Conservation (phyloP, 139 green algal species). For the Deuterostichococcus epilithicus region DNA sequence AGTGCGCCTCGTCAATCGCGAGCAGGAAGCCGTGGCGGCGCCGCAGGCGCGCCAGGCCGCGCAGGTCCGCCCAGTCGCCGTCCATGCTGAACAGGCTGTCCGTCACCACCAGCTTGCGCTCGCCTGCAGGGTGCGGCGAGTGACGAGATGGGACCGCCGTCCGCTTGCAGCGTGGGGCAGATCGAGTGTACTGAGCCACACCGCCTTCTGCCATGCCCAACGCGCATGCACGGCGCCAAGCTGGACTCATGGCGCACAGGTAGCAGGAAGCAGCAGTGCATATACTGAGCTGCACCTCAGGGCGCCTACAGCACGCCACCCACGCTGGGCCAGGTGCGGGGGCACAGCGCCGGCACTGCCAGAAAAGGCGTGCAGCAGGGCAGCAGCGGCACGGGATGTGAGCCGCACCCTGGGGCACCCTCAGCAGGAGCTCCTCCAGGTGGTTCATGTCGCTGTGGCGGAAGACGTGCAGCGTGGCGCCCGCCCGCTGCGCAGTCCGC, state of each 20-base stretch:
- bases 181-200: background rate
- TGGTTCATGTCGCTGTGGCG: constrained; percentile 87
- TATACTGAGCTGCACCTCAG: too few relatives aligned
- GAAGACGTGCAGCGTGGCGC: constrained; percentile 65
- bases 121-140: constrained; percentile 2
- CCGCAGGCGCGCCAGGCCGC: constrained; percentile 60
- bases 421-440: constrained; percentile 62
- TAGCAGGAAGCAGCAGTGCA: too few relatives aligned
- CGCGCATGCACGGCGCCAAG: too few relatives aligned
- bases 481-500: constrained; percentile 46
- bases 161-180: background rate
- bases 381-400: too few relatives aligned
- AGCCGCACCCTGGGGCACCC: background rate
- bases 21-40: constrained; percentile 78
- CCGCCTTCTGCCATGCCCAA: too few relatives aligned
- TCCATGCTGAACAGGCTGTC: constrained; percentile 96
- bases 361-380: too few relatives aligned
- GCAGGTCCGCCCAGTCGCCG: constrained; percentile 82
- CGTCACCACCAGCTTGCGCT: constrained; percentile 73
- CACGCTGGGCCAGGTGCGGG: too few relatives aligned
- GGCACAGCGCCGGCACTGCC: too few relatives aligned
- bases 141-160: background rate
- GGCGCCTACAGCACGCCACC: too few relatives aligned
- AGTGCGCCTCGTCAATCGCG: constrained; percentile 91
- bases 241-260: too few relatives aligned